Evolutionary conservation across 805 yeast genomes (phyloP).

Genomic region (Hanseniaspora meyeri): DNA sequence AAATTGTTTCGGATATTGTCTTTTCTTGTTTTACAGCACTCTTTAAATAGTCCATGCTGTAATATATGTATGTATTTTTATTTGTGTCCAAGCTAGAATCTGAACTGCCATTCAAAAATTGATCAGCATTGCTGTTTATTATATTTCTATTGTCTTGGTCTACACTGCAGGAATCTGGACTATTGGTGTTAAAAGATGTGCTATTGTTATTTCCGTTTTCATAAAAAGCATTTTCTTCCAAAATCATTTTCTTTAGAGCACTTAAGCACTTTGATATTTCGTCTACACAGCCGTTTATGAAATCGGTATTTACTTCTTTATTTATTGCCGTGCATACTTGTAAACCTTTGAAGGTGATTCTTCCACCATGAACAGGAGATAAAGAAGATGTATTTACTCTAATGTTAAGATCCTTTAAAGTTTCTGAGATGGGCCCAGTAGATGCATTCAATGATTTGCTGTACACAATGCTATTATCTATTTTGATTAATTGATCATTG

Average conservation of each 20-base stretch:
- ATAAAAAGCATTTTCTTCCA: background rate
- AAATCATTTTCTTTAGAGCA: background rate
- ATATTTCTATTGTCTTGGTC: background rate
- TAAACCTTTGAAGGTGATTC: background rate
- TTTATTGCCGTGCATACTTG: background rate
- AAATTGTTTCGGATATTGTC: background rate
- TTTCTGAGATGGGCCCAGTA: background rate
- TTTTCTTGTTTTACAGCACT: background rate
- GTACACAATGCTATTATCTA: background rate
- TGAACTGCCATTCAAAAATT: background rate
- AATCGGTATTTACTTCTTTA: background rate
- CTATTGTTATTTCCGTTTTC: background rate
- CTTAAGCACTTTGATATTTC: background rate
- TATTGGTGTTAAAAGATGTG: background rate
- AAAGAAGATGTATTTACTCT: background rate
- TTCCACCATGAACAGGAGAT: constrained; percentile 1
- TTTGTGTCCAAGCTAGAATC: background rate
- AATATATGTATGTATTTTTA: background rate
- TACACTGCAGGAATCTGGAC: background rate
- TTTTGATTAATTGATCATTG: background rate
- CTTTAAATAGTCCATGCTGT: background rate
- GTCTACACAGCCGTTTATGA: background rate
- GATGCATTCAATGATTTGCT: background rate
- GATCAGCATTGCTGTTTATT: background rate
- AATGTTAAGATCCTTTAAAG: background rate